These are phyloP conservation scores for Vigna mungo DNA, from an alignment of 306 rosid genomes.

Conservation along the genomic window DNA sequence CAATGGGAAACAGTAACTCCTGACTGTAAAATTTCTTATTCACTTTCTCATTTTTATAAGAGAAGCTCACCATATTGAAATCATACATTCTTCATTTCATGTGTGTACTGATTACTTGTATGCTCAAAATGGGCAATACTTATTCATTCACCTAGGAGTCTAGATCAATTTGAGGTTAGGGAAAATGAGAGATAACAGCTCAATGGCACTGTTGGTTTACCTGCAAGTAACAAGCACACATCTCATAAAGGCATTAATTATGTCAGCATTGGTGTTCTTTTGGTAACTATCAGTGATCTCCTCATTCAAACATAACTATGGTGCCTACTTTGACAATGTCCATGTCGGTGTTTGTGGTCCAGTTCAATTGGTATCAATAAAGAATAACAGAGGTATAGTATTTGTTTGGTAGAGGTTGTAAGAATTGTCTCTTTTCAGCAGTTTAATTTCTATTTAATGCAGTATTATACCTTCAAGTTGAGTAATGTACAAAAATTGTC, in stretches of 20 bases:
- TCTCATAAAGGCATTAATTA: neutral
- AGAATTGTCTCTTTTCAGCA: neutral
- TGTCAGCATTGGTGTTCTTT: neutral
- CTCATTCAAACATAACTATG: conserved; percentile 44
- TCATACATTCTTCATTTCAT: neutral
- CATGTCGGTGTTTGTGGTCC: conserved; percentile 45
- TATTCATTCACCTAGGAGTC: conserved; percentile 42
- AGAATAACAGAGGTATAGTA: neutral
- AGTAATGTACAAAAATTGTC: no score
- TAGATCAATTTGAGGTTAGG: conserved; percentile 40
- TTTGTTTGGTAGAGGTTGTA: conserved; percentile 12
- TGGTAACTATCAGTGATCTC: neutral
- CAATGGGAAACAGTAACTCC: conserved; percentile 31
- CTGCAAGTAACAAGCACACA: conserved; percentile 39
- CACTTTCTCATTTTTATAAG: neutral
- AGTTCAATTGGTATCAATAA: conserved; percentile 22
- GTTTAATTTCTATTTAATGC: neutral
- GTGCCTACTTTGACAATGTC: conserved; percentile 27
- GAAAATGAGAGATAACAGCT: conserved; percentile 42
- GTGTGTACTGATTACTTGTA: conserved; percentile 38
- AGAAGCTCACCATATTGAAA: neutral
- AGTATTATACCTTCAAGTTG: no score
- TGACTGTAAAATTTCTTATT: neutral
- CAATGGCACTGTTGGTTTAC: conserved; percentile 52
- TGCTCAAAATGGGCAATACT: conserved; percentile 36